phyloP scores from a whole-genome alignment of 805 yeast species.

The Ogataea henricii region DNA sequence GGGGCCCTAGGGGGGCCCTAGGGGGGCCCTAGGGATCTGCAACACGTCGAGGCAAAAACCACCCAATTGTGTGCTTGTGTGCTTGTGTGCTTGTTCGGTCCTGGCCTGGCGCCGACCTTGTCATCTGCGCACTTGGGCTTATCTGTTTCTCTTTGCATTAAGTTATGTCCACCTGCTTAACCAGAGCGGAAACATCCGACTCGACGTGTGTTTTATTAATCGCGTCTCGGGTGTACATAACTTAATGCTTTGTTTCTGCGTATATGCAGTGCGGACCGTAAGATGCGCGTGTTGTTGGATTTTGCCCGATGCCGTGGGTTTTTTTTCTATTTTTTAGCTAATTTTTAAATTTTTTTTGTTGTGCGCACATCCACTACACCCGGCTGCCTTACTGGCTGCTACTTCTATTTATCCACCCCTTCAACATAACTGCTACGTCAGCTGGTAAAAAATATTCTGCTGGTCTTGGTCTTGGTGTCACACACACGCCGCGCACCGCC shows the following conservation, averaged over 20 bases:
- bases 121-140: not conserved
- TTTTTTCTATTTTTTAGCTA: not conserved
- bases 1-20: too few relatives aligned
- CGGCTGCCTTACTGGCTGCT: not conserved
- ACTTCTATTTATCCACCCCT: conserved; percentile 3
- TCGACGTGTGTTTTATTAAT: not conserved
- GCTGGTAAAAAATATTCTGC: conserved; percentile 5
- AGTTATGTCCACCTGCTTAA: not conserved
- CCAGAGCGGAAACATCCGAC: conserved; percentile 1
- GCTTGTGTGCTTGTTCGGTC: not conserved
- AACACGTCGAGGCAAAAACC: not conserved
- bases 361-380: not conserved
- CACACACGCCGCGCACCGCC: conserved; percentile 8
- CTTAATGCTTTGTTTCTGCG: not conserved
- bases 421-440: conserved; percentile 2
- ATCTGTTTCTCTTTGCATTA: too few relatives aligned
- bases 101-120: too few relatives aligned
- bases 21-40: not conserved
- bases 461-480: not conserved
- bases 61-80: too few relatives aligned
- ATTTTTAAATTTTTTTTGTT: not conserved
- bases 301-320: conserved; percentile 1
- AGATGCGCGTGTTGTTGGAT: not conserved
- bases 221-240: conserved; percentile 1
- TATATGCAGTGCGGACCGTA: not conserved